Evolutionary conservation across 306 rosid species (phyloP), one percentile per base, ranked within the genome.

Genomic region (Abrus precatorius): DNA sequence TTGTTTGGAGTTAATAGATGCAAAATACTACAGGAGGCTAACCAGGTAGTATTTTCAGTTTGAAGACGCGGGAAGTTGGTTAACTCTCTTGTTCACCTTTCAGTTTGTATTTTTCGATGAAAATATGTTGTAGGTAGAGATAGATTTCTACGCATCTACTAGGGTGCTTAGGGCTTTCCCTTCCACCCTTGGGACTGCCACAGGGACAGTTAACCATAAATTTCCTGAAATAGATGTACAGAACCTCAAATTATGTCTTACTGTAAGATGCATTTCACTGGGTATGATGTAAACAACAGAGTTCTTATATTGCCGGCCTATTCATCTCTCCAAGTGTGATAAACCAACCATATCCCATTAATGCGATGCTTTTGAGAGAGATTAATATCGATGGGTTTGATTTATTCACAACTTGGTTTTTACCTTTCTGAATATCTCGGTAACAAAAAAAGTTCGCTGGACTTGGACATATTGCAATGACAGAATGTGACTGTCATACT

Each of bases 1-100:
- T 78, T 82, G 72, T 40, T 67, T 84, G 81, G 69, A 75, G 78
- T 78, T 81, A 54, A 79, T 59, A 81, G 80, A 49, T 71, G 77
- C 75, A 6, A 52, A 75, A 79, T 68, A 13, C 61, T 52, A n/a
- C 48, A 61, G 38, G 74, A 75, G 74, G 61, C 75, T 68, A 64
- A 20, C 40, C 33, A 36, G 75, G 33, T 82, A 73, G 80, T 80
- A 45, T 72, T 45, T 69, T 74, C 55, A 27, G 44, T 60, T 66
- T 71, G 53, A 67, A 64, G 28, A 67, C 76, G 7, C 33, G 45
- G 73, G 62, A 68, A 79, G 78, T 72, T 75, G 84, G 87, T 73
- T n/a, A 7, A 47, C 29, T 14, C 67, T 30, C 81, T 6, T 59
- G 28, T 61, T 61, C 1, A 13, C 60, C 41, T 12, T 6, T 72